Base-by-base conservation (phyloP, 495 filamentous ascomycete species). In the Glarea lozoyensis region DNA sequence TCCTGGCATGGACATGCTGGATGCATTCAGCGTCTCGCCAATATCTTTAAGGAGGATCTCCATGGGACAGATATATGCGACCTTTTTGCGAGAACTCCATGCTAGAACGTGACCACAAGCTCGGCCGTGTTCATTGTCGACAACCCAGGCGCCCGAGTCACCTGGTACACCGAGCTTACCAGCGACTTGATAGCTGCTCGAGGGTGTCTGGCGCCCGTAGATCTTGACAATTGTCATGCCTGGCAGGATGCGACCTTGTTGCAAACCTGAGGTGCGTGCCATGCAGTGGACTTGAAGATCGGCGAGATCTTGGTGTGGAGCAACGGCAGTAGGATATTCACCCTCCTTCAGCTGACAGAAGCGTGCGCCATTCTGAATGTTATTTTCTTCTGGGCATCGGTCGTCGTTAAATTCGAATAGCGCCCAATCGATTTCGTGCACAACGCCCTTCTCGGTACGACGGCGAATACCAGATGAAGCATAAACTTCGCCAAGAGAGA, bases 401-500 rank as follows among this genome's bases (percentile, higher is more conserved):
- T 78, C 70, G 6, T 80, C 66, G 15, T 81, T 63, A 38, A 97
- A 82, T 55, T 88, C 82, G 46, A 97, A 85, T 9, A 97, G 64
- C 0, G 89, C 88, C 90, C 90, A 97, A 58, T 97, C 90, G 46
- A 97, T 88, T 58, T 97, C 90, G 53, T 97, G 90, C 11, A 84
- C 71, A 10, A 89, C 61, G 4, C 75, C 75, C 31, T 78, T 65
- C 19, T 76, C 67, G 10, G 53, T 42, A 52, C 79, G 79, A 2
- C 92, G 77, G 13, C 85, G 73, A 42, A 95, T 77, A 7, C 90
- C 90, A 13, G 86, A 93, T 1, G 87, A 94, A 13, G 89, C 90
- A 45, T 93, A 84, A 21, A 96, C 67, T 48, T 85, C 80, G 10
- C 90, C 90, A 2, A 97, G 66, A 7, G 73, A 72, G 52, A 85